phyloP scores from a whole-genome alignment of 768 basidiomycete genomes.

The Lentinula sp. region DNA sequence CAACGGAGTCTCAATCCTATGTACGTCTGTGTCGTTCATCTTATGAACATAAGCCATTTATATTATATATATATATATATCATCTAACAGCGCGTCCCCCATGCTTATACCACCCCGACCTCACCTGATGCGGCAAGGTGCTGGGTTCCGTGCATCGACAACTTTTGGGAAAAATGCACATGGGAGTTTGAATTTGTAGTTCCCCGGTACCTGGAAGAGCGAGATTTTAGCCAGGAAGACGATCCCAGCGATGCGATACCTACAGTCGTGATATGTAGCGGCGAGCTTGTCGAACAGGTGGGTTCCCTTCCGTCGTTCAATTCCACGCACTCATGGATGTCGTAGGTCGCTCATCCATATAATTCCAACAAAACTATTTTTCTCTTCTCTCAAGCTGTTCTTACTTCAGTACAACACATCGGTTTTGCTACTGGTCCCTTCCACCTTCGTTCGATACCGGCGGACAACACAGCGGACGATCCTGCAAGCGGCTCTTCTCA shows the following conservation, averaged over 20 bases:
- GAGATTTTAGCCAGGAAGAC: slow-evolving; percentile 40
- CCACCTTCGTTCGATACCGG: slow-evolving; percentile 64
- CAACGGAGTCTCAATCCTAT: slow-evolving; percentile 77
- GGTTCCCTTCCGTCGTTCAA: not conserved
- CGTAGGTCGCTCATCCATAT: slow-evolving; percentile 85
- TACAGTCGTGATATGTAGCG: slow-evolving; percentile 88
- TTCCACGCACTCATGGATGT: not conserved
- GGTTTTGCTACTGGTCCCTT: slow-evolving; percentile 96
- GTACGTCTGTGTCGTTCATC: slow-evolving; percentile 40
- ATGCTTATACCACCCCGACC: slow-evolving; percentile 85
- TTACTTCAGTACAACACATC: slow-evolving; percentile 94
- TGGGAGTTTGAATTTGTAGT: slow-evolving; percentile 99
- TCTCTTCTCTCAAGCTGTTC: slow-evolving; percentile 78
- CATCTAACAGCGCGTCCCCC: slow-evolving; percentile 74
- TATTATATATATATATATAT: slow-evolving; percentile 4
- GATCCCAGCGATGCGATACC: slow-evolving; percentile 60
- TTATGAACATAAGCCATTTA: not conserved
- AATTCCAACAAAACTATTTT: slow-evolving; percentile 94
- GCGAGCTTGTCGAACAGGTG: slow-evolving; percentile 92
- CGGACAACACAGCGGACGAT: slow-evolving; percentile 56
- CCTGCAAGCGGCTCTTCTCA: slow-evolving; percentile 55
- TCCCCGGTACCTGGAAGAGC: slow-evolving; percentile 74
- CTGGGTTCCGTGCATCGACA: slow-evolving; percentile 98
- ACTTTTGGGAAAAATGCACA: slow-evolving; percentile 91
- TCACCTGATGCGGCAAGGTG: slow-evolving; percentile 90